These are phyloP conservation scores for Sugiyamaella chiloensis DNA, from an alignment of 805 yeast genomes.

Conservation along the genomic window DNA sequence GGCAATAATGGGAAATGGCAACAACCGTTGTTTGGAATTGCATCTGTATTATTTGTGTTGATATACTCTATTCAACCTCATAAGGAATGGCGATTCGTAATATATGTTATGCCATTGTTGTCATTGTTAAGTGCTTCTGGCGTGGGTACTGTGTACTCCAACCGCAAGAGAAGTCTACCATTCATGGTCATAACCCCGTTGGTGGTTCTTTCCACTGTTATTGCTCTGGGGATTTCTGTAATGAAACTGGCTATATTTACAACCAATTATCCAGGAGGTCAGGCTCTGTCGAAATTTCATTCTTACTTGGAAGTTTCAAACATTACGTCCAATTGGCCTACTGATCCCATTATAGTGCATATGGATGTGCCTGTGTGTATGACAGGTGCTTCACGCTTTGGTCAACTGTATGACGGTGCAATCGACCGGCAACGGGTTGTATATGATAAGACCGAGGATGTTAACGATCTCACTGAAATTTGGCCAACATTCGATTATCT, in stretches of 20 bases:
- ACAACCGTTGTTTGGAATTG: slow-evolving; percentile 36
- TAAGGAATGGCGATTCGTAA: slow-evolving; percentile 90
- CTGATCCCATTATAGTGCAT: slow-evolving; percentile 49
- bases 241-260: slow-evolving; percentile 61
- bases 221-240: slow-evolving; percentile 42
- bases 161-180: slow-evolving; percentile 4
- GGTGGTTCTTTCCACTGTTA: slow-evolving; percentile 33
- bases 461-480: slow-evolving; percentile 33
- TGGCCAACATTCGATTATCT: slow-evolving; percentile 54
- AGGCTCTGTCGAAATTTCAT: slow-evolving; percentile 58
- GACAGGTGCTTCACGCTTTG: slow-evolving; percentile 81
- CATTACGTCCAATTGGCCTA: slow-evolving; percentile 4
- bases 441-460: slow-evolving; percentile 77
- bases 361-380: slow-evolving; percentile 78
- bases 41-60: slow-evolving; percentile 54
- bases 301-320: slow-evolving; percentile 26
- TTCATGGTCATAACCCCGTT: slow-evolving; percentile 22
- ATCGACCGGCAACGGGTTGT: slow-evolving; percentile 14
- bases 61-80: slow-evolving; percentile 81
- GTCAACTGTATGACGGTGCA: slow-evolving; percentile 46
- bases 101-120: slow-evolving; percentile 69
- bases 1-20: background rate
- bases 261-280: slow-evolving; percentile 87
- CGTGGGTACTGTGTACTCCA: slow-evolving; percentile 36
- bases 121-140: slow-evolving; percentile 64